These are phyloP conservation scores for Agapanthus africanus DNA, from an alignment of 106 monocot genomes.

Conservation along the genomic window DNA sequence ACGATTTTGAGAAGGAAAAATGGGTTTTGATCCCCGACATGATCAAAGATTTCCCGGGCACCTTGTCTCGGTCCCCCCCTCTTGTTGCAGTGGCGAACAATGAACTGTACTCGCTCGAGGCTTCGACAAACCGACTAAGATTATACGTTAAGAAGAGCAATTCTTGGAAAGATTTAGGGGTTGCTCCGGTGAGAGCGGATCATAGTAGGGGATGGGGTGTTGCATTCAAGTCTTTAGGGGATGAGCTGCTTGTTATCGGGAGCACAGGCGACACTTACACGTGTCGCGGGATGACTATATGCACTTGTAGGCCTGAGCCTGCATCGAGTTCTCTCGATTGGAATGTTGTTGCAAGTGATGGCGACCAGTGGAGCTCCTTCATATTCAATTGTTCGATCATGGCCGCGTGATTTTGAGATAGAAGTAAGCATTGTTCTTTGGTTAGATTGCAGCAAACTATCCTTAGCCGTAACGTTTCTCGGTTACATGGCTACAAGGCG, in stretches of 20 bases:
- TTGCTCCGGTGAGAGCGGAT: constrained; percentile 32
- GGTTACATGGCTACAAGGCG: no score
- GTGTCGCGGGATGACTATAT: constrained; percentile 26
- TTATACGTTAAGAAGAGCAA: constrained; percentile 32
- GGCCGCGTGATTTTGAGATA: constrained; percentile 15
- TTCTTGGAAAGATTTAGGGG: constrained; percentile 28
- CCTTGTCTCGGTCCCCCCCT: constrained; percentile 30
- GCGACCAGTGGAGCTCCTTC: constrained; percentile 29
- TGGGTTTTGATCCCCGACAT: constrained; percentile 24
- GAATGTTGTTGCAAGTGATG: constrained; percentile 18
- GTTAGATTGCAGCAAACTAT: no score
- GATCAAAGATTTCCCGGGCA: constrained; percentile 18
- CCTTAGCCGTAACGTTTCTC: no score
- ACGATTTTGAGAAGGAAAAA: constrained; percentile 12
- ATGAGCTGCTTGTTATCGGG: constrained; percentile 29
- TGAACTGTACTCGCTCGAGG: constrained; percentile 35
- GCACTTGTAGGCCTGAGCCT: constrained; percentile 27
- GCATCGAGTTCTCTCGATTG: constrained; percentile 12
- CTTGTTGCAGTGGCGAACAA: constrained; percentile 28
- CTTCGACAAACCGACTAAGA: constrained; percentile 27
- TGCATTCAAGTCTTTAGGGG: constrained; percentile 36
- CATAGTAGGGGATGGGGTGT: constrained; percentile 38
- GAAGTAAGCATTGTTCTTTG: background rate
- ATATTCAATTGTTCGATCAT: constrained; percentile 39
- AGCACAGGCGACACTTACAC: constrained; percentile 6